Conservation (phyloP, 768 basidiomycete genomes). For the Boletus tomentosulus region DNA sequence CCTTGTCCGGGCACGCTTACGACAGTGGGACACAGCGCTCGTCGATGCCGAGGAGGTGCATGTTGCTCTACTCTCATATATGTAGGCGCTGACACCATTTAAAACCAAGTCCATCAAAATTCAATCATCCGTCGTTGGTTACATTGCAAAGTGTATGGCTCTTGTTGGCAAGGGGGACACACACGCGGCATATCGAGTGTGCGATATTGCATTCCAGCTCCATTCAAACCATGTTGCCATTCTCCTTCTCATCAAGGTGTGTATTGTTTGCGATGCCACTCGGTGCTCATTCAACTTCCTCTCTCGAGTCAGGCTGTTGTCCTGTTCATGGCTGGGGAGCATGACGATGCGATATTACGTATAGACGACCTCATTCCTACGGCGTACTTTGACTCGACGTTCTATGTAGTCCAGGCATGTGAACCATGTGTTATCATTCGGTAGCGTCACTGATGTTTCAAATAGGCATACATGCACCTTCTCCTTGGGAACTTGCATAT, state of each 20-base stretch:
- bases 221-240: background rate
- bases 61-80: background rate
- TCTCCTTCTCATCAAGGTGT: constrained; percentile 1
- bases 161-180: background rate
- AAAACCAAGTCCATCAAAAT: background rate
- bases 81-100: background rate
- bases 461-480: background rate
- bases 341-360: constrained; percentile 4
- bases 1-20: background rate
- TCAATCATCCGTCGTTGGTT: background rate
- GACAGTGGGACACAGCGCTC: background rate
- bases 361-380: background rate
- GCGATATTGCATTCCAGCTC: background rate
- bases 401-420: background rate
- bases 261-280: background rate
- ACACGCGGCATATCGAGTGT: background rate
- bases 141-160: background rate
- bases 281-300: background rate
- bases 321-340: background rate
- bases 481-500: background rate
- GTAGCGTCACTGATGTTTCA: background rate
- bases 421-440: background rate
- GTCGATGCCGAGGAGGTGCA: background rate
- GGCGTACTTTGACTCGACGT: background rate
- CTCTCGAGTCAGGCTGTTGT: background rate